Evolutionary conservation across 2,329 filamentous ascomycete species (phyloP).

Genomic region (Hymenotorrendiella dingleyae): DNA sequence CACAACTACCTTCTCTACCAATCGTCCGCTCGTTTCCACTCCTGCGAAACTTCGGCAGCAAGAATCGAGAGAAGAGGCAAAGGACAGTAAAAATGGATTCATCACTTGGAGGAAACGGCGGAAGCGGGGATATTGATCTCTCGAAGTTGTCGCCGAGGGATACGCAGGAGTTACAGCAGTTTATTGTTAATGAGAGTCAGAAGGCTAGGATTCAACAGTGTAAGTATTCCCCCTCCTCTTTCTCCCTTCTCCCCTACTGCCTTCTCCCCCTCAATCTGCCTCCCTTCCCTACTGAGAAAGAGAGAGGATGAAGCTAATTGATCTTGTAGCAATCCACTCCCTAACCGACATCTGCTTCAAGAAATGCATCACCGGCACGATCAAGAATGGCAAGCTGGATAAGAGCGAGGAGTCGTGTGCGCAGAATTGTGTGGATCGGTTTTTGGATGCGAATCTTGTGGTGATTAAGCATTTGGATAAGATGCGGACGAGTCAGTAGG

Average conservation of each 20-base stretch:
- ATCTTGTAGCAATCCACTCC: constrained; percentile 51
- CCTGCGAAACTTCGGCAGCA: no score
- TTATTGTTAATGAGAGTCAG: constrained; percentile 78
- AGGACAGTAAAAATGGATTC: no score
- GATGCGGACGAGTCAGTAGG: constrained; percentile 36
- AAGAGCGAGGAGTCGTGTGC: constrained; percentile 75
- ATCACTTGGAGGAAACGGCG: no score
- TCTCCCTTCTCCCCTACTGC: constrained; percentile 1
- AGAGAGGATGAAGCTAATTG: constrained; percentile 30
- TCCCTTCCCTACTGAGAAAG: neutral
- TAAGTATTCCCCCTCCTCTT: constrained; percentile 28
- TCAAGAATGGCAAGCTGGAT: constrained; percentile 69
- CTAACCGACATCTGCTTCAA: constrained; percentile 83
- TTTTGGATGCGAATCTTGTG: constrained; percentile 80
- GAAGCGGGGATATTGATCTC: constrained; percentile 62
- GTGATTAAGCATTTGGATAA: constrained; percentile 80
- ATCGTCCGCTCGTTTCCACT: no score
- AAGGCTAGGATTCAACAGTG: constrained; percentile 61
- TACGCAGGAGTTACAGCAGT: constrained; percentile 81
- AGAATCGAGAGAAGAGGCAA: no score
- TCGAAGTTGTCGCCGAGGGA: constrained; percentile 73
- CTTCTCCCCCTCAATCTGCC: neutral
- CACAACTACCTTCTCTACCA: no score
- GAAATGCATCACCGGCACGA: constrained; percentile 76
- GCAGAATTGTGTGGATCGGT: constrained; percentile 88